These are phyloP conservation scores for Penicillium italicum DNA, from an alignment of 2,329 filamentous ascomycete genomes.

Conservation along the genomic window DNA sequence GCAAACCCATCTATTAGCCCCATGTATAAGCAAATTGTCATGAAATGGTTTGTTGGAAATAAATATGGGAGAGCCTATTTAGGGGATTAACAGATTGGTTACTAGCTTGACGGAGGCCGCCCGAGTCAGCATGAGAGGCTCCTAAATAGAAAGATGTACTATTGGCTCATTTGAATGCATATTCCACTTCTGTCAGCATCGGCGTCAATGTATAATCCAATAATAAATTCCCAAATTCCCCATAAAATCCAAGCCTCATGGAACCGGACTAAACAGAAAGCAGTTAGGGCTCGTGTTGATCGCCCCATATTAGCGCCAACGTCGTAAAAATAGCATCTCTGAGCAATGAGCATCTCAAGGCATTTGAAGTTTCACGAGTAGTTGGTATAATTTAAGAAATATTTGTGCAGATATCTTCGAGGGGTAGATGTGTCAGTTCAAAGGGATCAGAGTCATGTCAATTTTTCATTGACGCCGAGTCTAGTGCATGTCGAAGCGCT, in stretches of 20 bases:
- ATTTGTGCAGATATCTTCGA: not conserved
- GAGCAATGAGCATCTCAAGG: not conserved
- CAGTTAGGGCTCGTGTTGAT: constrained; percentile 4
- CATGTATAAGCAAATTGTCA: too few relatives aligned
- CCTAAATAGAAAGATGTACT: too few relatives aligned
- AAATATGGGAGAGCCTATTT: too few relatives aligned
- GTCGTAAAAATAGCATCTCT: constrained; percentile 3
- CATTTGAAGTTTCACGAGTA: not conserved
- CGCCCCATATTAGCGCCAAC: constrained; percentile 3
- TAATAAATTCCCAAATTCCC: not conserved
- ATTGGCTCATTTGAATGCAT: not conserved
- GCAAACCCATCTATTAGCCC: too few relatives aligned
- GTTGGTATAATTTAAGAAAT: too few relatives aligned
- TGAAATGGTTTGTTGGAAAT: too few relatives aligned
- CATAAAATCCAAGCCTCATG: not conserved
- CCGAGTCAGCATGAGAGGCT: too few relatives aligned
- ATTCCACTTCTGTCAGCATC: not conserved
- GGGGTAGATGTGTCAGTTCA: not conserved
- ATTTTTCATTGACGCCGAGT: not conserved
- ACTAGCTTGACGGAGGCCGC: too few relatives aligned
- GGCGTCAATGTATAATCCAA: not conserved
- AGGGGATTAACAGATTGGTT: too few relatives aligned
- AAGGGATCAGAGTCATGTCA: not conserved
- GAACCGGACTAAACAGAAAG: not conserved
- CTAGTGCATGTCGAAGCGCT: not conserved